Evolutionary conservation across 164 flowering plant species (phyloP).

Genomic region (Saururus chinensis): DNA sequence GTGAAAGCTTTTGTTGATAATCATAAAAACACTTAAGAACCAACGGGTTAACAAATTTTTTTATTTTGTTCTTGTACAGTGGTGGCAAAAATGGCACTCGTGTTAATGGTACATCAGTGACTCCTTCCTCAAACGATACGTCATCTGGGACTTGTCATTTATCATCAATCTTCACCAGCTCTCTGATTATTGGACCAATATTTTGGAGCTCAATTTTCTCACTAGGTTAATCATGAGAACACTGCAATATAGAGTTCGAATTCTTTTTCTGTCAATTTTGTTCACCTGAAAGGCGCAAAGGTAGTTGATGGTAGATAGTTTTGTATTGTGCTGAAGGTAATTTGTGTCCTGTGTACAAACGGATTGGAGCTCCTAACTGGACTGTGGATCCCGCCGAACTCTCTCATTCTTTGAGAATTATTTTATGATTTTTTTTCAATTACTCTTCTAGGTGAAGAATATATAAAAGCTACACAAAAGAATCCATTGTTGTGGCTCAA

Average conservation of each 20-base stretch:
- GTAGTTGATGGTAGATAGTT: neutral
- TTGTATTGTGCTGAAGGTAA: slow-evolving; percentile 4
- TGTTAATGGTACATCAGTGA: neutral
- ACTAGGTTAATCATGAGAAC: neutral
- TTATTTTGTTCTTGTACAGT: neutral
- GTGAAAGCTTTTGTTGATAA: neutral
- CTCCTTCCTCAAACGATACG: neutral
- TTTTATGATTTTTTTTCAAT: neutral
- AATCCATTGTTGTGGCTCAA: no score
- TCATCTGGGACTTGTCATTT: neutral
- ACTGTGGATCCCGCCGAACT: neutral
- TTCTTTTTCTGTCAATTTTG: neutral
- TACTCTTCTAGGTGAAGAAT: no score
- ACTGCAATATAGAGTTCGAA: neutral
- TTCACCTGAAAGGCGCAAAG: neutral
- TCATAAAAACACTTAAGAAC: neutral
- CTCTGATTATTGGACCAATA: neutral
- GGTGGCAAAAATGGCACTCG: neutral
- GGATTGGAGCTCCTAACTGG: neutral
- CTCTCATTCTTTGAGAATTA: neutral
- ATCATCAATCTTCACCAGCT: neutral
- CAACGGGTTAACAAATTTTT: no score
- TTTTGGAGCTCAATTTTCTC: neutral
- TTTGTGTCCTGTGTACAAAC: neutral
- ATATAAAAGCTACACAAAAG: no score